These are phyloP conservation scores for Carex littledalei DNA, from an alignment of 176 grass and related monocot genomes.

Conservation along the genomic window DNA sequence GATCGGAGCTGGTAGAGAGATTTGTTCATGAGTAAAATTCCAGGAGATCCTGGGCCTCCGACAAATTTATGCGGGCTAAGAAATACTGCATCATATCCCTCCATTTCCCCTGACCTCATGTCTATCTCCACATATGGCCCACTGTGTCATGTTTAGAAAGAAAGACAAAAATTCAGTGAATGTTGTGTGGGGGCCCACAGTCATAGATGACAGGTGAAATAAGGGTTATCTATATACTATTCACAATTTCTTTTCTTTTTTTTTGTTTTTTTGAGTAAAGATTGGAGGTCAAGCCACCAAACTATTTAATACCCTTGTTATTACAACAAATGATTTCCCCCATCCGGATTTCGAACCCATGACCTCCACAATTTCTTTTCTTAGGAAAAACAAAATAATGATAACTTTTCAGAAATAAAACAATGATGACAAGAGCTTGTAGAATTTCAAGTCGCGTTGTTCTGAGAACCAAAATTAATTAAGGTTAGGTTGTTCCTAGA, in stretches of 20 bases:
- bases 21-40: slow-evolving; percentile 80
- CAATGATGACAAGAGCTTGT: neutral
- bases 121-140: slow-evolving; percentile 76
- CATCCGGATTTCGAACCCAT: too few relatives aligned
- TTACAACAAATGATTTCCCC: too few relatives aligned
- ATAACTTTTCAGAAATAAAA: too few relatives aligned
- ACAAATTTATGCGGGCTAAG: slow-evolving; percentile 83
- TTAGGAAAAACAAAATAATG: neutral
- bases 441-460: neutral
- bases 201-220: too few relatives aligned
- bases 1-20: slow-evolving; percentile 42
- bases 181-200: too few relatives aligned
- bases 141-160: slow-evolving; percentile 25
- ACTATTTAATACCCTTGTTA: too few relatives aligned
- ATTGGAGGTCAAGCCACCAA: too few relatives aligned
- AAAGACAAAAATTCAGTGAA: neutral
- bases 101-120: slow-evolving; percentile 61
- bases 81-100: slow-evolving; percentile 74
- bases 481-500: neutral
- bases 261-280: too few relatives aligned
- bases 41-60: slow-evolving; percentile 59
- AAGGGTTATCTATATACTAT: neutral
- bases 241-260: neutral
- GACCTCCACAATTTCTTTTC: neutral
- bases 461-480: too few relatives aligned